Percentiles rank a stretch among this genome's conserved stretches.
phyloP scores from a whole-genome alignment of 257 asterid species.

The Dorcoceras hygrometricum region DNA sequence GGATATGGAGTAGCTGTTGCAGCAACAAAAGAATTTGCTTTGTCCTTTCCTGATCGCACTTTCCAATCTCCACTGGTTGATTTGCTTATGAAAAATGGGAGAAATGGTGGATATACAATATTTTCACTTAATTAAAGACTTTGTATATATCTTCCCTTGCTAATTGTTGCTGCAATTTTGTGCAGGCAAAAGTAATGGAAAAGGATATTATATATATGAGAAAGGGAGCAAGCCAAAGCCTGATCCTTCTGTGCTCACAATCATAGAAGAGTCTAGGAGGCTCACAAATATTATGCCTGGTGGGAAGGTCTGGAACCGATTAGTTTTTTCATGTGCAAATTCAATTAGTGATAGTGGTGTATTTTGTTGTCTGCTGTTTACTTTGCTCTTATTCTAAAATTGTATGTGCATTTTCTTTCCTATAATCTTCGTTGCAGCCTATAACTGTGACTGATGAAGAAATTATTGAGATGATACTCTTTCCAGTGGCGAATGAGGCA shows the following conservation, averaged over 20 bases:
- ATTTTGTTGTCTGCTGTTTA: slow-evolving; percentile 9
- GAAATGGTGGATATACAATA: slow-evolving; percentile 55
- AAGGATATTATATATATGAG: slow-evolving; percentile 79
- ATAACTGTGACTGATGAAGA: slow-evolving; percentile 77
- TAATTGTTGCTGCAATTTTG: slow-evolving; percentile 20
- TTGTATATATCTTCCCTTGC: slow-evolving; percentile 16
- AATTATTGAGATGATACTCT: slow-evolving; percentile 85
- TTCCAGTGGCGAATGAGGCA: slow-evolving; percentile 94
- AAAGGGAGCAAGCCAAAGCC: slow-evolving; percentile 95
- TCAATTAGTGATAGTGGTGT: slow-evolving; percentile 8
- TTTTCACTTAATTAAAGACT: slow-evolving; percentile 18
- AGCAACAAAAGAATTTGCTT: slow-evolving; percentile 46
- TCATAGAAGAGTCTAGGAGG: slow-evolving; percentile 86
- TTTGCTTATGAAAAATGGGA: slow-evolving; percentile 78
- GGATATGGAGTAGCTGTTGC: slow-evolving; percentile 93
- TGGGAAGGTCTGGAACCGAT: slow-evolving; percentile 63
- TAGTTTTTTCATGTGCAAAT: slow-evolving; percentile 7
- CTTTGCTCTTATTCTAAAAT: not conserved
- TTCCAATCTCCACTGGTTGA: slow-evolving; percentile 65
- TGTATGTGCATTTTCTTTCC: slow-evolving; percentile 7
- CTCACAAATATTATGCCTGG: slow-evolving; percentile 78
- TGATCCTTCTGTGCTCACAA: slow-evolving; percentile 74
- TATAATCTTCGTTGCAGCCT: slow-evolving; percentile 56
- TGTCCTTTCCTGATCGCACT: slow-evolving; percentile 73
- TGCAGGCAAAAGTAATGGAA: slow-evolving; percentile 91